Evolutionary conservation across 169 alveolate genomes (phyloP), one percentile per base, ranked within the genome.

Genomic region (Plasmodium yoelii): DNA sequence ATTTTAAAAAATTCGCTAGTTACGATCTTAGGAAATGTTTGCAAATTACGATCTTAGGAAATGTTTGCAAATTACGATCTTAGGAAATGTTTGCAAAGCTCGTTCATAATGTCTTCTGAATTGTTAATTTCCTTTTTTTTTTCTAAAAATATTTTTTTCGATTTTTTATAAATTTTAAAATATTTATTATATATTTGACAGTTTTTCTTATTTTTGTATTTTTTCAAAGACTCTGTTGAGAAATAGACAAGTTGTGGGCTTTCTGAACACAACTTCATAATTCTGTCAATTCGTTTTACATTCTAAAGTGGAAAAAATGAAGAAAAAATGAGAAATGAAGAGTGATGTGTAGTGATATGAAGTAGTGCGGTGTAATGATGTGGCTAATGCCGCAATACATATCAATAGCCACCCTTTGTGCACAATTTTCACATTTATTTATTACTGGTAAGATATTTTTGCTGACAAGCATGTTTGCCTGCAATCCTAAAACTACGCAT

Each of bases 261-360:
- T 24, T 82, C 90, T 1, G 84, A 42, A 39, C 90, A 82, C 18
- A 82, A 34, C 15, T 39, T 82, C 55, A 82, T 51, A 18, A 82
- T 82, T 34, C 82, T n/a, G 39, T 82, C 90, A 15, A 82, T 82
- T 56, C 90, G 77, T 82, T 82, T 82, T 51, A 82, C 68, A 49
- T 82, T 82, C 90, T 82, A 63, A 53, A 18, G 22, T 28, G 56
- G n/a, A 15, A 8, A 47, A 8, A 49, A 46, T 8, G n/a, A n/a
- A n/a, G n/a, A n/a, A n/a, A n/a, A n/a, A n/a, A n/a, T n/a, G n/a
- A n/a, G n/a, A n/a, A n/a, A n/a, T n/a, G n/a, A n/a, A n/a, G n/a
- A n/a, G n/a, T n/a, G n/a, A n/a, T n/a, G n/a, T n/a, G n/a, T n/a
- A n/a, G n/a, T n/a, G n/a, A n/a, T n/a, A n/a, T n/a, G n/a, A n/a